Conservation (phyloP, 169 alveolate genomes). For the Besnoitia besnoiti region DNA sequence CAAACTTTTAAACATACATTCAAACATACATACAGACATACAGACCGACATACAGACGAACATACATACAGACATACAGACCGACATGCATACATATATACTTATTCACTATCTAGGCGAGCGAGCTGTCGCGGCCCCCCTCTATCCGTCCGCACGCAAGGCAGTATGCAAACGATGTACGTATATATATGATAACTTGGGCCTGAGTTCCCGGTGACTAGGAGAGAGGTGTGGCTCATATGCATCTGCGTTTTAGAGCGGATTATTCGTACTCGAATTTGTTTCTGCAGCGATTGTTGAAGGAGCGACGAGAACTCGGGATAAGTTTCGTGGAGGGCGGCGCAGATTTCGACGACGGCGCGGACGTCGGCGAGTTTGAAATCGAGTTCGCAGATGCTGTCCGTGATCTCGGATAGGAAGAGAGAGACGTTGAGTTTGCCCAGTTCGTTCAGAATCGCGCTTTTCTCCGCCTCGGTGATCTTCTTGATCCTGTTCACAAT, state of each 20-base stretch:
- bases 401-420: constrained; percentile 43
- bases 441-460: constrained; percentile 37
- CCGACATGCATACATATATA: no score
- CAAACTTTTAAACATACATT: not conserved
- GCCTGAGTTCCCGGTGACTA: no score
- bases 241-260: no score
- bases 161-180: no score
- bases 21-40: not conserved
- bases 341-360: constrained; percentile 40
- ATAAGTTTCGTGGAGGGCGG: constrained; percentile 13
- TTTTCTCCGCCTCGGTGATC: constrained; percentile 43
- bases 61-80: no score
- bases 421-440: constrained; percentile 22
- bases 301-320: constrained; percentile 20
- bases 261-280: not conserved
- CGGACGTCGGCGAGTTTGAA: constrained; percentile 37
- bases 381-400: constrained; percentile 27
- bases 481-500: constrained; percentile 27
- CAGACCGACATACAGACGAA: not conserved
- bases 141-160: no score
- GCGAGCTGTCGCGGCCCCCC: no score
- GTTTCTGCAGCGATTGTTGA: not conserved
- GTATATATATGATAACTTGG: no score
- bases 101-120: no score
- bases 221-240: no score